Conservation (phyloP, 192 early-diverging fungal genomes). For the Lobosporangium transversale region DNA sequence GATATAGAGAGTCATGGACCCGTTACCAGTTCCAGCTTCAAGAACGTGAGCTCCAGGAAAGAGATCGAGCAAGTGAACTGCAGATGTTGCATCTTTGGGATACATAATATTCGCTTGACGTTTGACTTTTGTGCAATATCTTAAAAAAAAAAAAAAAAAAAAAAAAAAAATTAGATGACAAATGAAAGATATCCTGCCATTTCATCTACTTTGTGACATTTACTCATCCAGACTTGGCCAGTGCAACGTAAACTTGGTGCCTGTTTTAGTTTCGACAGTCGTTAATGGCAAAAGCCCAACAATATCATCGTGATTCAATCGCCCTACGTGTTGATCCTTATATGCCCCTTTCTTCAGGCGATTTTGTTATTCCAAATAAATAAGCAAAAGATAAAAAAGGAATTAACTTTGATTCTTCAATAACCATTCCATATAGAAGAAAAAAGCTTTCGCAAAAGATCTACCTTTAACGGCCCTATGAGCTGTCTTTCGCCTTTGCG, state of each 20-base stretch:
- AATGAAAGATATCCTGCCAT: neutral
- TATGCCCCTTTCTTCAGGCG: constrained; percentile 18
- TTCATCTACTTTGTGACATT: neutral
- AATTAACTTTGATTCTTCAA: neutral
- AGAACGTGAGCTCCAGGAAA: constrained; percentile 64
- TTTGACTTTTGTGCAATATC: constrained; percentile 42
- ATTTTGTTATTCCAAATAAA: no score
- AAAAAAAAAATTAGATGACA: neutral
- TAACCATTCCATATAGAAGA: neutral
- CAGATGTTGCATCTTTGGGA: constrained; percentile 69
- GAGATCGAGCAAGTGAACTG: constrained; percentile 67
- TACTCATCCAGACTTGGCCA: constrained; percentile 50
- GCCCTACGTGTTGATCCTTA: constrained; percentile 20
- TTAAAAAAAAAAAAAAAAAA: neutral
- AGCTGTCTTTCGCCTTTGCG: constrained; percentile 30
- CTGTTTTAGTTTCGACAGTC: constrained; percentile 21
- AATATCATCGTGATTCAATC: constrained; percentile 33
- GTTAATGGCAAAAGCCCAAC: constrained; percentile 29
- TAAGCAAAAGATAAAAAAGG: neutral
- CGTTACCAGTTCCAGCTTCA: constrained; percentile 78
- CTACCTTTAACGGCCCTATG: constrained; percentile 28
- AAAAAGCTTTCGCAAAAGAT: neutral
- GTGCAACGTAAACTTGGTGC: constrained; percentile 28
- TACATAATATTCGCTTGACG: constrained; percentile 65
- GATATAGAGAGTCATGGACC: constrained; percentile 68